A percentile compares a stretch with the other conserved stretches of the same genome.
phyloP scores from a whole-genome alignment of 2,329 filamentous ascomycete species.

The Aspergillus ochraceus region DNA sequence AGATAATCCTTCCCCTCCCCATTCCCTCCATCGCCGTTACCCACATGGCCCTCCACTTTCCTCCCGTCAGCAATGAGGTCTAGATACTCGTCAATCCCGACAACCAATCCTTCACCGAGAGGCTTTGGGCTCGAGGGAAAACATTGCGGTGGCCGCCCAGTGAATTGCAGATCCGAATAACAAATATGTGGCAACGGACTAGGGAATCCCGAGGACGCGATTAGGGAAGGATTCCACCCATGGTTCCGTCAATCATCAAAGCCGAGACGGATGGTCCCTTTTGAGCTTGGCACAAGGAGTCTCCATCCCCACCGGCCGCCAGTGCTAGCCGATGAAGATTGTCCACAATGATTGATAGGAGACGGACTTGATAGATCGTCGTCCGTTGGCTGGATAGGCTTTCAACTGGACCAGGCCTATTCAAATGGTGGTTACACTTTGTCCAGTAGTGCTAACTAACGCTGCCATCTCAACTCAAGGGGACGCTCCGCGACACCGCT shows the following conservation, averaged over 20 bases:
- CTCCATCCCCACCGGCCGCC: background rate
- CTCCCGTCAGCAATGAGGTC: background rate
- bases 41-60: background rate
- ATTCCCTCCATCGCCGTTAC: background rate
- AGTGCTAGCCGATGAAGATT: background rate
- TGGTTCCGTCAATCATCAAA: background rate
- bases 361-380: background rate
- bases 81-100: background rate
- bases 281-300: background rate
- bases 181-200: background rate
- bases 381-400: background rate
- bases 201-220: background rate
- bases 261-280: background rate
- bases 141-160: background rate
- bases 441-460: background rate
- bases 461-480: background rate
- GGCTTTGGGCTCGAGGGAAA: background rate
- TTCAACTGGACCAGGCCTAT: background rate
- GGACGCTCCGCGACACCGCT: background rate
- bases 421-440: background rate
- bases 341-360: background rate
- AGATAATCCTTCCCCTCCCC: background rate
- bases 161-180: conserved; percentile 9
- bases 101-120: background rate
- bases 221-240: background rate